These are phyloP conservation scores for Zangia roseola DNA, from an alignment of 768 basidiomycete species.

Conservation along the genomic window DNA sequence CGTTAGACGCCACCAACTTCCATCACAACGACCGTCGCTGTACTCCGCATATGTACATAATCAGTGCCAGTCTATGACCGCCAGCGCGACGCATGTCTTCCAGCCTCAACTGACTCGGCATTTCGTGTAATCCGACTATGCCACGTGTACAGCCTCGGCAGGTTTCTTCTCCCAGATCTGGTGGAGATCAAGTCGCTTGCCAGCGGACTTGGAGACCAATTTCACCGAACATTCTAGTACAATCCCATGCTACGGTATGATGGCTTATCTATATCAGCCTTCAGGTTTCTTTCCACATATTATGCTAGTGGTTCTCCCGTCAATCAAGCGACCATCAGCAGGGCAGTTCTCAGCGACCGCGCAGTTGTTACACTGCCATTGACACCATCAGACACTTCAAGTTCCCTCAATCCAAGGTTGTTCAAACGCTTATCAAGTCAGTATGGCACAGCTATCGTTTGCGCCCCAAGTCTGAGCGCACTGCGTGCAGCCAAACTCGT, in stretches of 20 bases:
- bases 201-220: too few species aligned
- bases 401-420: background rate
- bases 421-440: background rate
- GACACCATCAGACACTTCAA: constrained; percentile 1
- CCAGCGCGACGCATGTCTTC: too few species aligned
- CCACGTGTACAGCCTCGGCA: too few species aligned
- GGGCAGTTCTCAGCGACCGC: constrained; percentile 1
- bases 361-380: background rate
- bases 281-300: background rate
- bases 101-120: too few species aligned
- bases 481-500: too few species aligned
- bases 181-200: too few species aligned
- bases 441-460: constrained; percentile 3
- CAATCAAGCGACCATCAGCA: background rate
- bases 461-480: background rate
- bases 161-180: too few species aligned
- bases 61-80: background rate
- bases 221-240: too few species aligned
- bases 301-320: too few species aligned
- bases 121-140: too few species aligned
- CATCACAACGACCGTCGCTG: background rate
- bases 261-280: too few species aligned
- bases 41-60: background rate
- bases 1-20: background rate
- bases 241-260: too few species aligned